Evolutionary conservation across 352 stramenopile species (phyloP), one percentile per base, ranked within the genome.

Genomic region (Phytophthora ramorum): DNA sequence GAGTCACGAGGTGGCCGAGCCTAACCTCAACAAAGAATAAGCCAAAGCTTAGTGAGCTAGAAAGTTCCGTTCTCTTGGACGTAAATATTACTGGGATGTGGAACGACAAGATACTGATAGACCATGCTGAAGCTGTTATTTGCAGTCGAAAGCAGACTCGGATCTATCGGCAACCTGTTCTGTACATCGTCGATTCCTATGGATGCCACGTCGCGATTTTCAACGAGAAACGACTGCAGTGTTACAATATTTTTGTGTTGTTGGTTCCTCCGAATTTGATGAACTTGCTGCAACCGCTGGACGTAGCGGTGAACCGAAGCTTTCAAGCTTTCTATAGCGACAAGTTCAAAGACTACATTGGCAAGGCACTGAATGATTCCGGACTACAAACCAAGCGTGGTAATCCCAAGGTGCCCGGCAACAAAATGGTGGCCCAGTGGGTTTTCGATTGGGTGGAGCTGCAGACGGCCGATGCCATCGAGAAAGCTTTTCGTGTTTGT

Each of bases 241-340:
- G 35, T 3, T 40, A 58, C 51, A 58, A 50, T 16, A 49, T 49
- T 34, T 49, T 41, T 22, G 51, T 58, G 38, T 7, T 40, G 14
- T 34, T 58, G 1, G 22, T 58, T 1, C 51, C 38, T 12, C 51
- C 37, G 2, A 58, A 58, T 17, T 14, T 50, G 6, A 49, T 14
- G 9, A 58, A 38, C 3, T 14, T 58, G 1, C n/a, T 47, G 2
- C 51, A 58, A 17, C 37, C 38, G 3, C 37, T 58, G 7, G 51
- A 58, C 7, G 51, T 49, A 0, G 38, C 51, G 19, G 37, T 58
- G 2, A 48, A 48, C 3, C 10, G 37, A 17, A 49, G 51, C 16
- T 50, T 41, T 30, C 37, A 58, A 16, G 51, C 19, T 4, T 58
- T 58, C 51, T 58, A 49, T 43, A 24, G 24, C 1, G 10, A 12